Conservation (phyloP, 805 yeast genomes). For the Kodamaea laetipori region DNA sequence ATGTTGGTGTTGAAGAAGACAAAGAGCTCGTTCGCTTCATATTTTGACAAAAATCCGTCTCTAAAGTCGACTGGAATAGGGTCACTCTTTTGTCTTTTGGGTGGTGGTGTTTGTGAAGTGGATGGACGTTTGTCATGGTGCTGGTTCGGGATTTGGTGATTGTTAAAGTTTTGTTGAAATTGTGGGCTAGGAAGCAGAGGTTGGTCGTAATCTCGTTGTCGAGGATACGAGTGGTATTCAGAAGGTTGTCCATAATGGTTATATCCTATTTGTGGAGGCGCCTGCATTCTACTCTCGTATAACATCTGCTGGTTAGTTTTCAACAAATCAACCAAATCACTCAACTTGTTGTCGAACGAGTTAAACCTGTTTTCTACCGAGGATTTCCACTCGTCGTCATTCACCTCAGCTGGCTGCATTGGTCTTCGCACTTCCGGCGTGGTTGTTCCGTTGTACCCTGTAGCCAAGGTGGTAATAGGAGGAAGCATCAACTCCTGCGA, state of each 20-base stretch:
- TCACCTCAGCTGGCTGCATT: not conserved
- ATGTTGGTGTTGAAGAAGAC: slow-evolving; percentile 55
- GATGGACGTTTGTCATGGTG: no score
- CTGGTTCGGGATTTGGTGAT: no score
- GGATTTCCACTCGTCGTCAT: slow-evolving; percentile 33
- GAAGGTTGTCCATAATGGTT: not conserved
- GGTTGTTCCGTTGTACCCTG: slow-evolving; percentile 1
- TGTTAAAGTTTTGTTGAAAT: no score
- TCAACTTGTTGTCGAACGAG: slow-evolving; percentile 40
- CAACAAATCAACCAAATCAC: slow-evolving; percentile 38
- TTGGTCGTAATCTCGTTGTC: not conserved
- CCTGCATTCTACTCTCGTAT: slow-evolving; percentile 19
- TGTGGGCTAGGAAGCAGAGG: no score
- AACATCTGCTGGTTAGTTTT: slow-evolving; percentile 34
- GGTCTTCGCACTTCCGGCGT: not conserved
- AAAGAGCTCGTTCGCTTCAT: slow-evolving; percentile 52
- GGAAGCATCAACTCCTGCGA: slow-evolving; percentile 5
- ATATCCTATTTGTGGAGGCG: no score
- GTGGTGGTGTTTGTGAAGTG: slow-evolving; percentile 1
- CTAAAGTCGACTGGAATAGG: slow-evolving; percentile 35
- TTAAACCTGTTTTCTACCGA: slow-evolving; percentile 38
- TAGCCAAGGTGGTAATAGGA: slow-evolving; percentile 10
- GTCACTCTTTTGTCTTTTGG: not conserved
- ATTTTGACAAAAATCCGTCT: slow-evolving; percentile 35
- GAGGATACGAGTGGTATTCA: not conserved